Evolutionary conservation across 768 basidiomycete species (phyloP).

Genomic region (Naganishia vishniacii): DNA sequence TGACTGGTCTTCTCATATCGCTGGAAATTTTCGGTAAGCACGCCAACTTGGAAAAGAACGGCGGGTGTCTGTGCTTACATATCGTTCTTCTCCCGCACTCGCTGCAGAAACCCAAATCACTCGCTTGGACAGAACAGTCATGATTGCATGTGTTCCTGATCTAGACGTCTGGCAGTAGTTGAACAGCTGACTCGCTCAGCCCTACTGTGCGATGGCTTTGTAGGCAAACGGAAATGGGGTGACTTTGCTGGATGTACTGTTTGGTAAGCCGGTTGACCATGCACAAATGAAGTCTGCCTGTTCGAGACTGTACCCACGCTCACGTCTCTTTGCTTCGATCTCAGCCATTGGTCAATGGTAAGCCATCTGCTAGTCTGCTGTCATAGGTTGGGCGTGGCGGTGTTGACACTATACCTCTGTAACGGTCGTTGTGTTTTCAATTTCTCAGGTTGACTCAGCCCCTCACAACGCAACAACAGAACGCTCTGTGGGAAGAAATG

Average conservation of each 20-base stretch:
- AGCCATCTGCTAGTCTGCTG: not conserved
- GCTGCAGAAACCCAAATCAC: not conserved
- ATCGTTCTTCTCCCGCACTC: not conserved
- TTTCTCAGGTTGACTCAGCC: not conserved
- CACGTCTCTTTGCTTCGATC: not conserved
- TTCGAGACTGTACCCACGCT: too few species aligned
- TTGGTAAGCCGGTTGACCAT: slow-evolving; percentile 11
- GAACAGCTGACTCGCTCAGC: too few species aligned
- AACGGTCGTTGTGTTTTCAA: too few species aligned
- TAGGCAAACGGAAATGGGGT: slow-evolving; percentile 12
- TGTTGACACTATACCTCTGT: too few species aligned
- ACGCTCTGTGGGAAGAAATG: not conserved
- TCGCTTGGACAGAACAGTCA: not conserved
- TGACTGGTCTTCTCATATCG: not conserved
- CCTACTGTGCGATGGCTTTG: too few species aligned
- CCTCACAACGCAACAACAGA: not conserved
- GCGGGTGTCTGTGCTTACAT: too few species aligned
- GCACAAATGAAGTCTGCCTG: too few species aligned
- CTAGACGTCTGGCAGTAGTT: too few species aligned
- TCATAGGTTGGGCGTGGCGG: too few species aligned
- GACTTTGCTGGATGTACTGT: not conserved
- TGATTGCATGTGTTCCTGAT: not conserved
- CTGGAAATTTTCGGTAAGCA: not conserved
- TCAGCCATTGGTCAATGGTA: slow-evolving; percentile 1
- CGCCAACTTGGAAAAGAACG: too few species aligned